Conservation (phyloP, 441 rosid genomes). For the Syzygium syzygioides region DNA sequence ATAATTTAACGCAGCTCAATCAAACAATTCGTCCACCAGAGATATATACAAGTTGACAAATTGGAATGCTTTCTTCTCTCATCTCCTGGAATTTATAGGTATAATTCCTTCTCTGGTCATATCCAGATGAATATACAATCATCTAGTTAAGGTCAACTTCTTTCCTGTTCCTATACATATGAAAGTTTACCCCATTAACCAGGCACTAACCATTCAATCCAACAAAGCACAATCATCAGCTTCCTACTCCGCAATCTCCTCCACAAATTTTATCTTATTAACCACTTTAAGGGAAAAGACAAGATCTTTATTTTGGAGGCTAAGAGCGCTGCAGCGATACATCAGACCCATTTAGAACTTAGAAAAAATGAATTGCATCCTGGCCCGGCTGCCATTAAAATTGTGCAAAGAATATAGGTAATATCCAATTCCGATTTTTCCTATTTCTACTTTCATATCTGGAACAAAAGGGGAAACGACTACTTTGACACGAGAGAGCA, state of each 20-base stretch:
- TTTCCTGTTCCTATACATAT: no score
- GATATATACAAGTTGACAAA: no score
- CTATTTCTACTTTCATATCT: neutral
- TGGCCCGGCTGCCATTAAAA: neutral
- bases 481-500: neutral
- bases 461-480: neutral
- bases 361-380: neutral
- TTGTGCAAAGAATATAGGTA: neutral
- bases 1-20: neutral
- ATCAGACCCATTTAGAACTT: neutral
- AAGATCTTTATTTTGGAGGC: neutral
- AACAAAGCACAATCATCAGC: neutral
- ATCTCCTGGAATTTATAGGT: no score
- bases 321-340: neutral
- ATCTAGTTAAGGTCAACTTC: no score
- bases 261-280: neutral
- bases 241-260: neutral
- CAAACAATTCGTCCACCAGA: neutral
- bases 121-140: no score
- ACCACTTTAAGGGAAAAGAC: neutral
- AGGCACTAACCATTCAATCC: no score
- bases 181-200: no score
- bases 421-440: neutral
- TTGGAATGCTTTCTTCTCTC: no score
- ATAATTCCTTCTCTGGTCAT: no score